Evolutionary conservation across 208 protist genomes (phyloP), one percentile per base, ranked within the genome.

Genomic region (Porcisia hertigi): DNA sequence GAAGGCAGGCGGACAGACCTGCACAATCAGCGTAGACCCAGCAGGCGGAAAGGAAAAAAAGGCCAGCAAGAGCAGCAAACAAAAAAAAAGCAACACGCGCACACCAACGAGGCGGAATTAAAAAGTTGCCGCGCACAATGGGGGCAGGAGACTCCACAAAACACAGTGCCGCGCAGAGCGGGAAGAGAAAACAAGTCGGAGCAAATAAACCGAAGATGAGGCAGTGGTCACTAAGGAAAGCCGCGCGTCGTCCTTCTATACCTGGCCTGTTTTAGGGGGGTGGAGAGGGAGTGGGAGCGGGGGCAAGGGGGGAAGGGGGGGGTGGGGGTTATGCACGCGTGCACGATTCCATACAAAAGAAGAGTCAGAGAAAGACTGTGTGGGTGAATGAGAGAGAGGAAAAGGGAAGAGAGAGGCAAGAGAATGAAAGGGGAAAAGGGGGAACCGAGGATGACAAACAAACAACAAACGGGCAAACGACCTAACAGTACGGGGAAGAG

Each of bases 71-170:
- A 52, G 47, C 47, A 52, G 47, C 30, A 30, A 30, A 30, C 30
- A 30, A 52, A 0, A 14, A 52, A 12, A 12, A 5, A 52, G 11
- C 11, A 52, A 52, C 9, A 30, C 2, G 12, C 36, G 25, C 34
- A 58, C 16, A 39, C 12, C 45, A 65, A 47, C 75, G 53, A 71
- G 39, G 71, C 34, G 52, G 59, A 30, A 49, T 41, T 57, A 39
- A 34, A 65, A 45, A 20, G 30, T n/a, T 18, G 30, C 16, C 36
- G 60, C 36, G 18, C 60, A 5, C 18, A 71, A 78, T 64, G 52
- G 71, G 41, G 23, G 64, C 39, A 43, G 64, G 65, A 55, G 77
- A 47, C 18, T 30, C 1, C 63, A 11, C 20, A 34, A 8, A 16
- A 30, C 7, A 49, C 63, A 34, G 14, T 36, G 6, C 23, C 63